Percentiles rank a stretch among this genome's conserved stretches.
These are phyloP conservation scores for Amniculicola lignicola DNA, from an alignment of 495 filamentous ascomycete species.

Conservation along the genomic window DNA sequence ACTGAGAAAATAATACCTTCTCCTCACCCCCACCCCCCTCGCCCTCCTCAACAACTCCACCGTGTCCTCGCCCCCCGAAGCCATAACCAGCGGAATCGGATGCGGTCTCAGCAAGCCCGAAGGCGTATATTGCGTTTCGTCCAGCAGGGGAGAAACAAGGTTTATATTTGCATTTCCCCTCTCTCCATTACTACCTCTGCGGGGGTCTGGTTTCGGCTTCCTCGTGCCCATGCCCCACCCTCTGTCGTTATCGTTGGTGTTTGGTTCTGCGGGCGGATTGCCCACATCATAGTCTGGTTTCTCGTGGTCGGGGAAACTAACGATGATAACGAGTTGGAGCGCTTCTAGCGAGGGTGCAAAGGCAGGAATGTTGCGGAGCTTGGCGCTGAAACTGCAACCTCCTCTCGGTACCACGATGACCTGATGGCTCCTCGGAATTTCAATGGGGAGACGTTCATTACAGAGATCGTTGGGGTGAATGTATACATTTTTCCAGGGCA, in stretches of 20 bases:
- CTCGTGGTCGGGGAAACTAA: slow-evolving; percentile 58
- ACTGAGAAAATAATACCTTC: slow-evolving; percentile 76
- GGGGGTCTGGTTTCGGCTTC: background rate
- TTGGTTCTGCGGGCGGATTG: background rate
- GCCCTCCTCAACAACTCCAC: slow-evolving; percentile 61
- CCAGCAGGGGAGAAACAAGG: slow-evolving; percentile 70
- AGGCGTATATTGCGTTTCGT: slow-evolving; percentile 68
- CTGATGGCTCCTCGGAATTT: slow-evolving; percentile 63
- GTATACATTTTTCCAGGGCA: slow-evolving; percentile 69
- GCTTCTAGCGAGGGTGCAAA: slow-evolving; percentile 56
- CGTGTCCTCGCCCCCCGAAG: slow-evolving; percentile 68
- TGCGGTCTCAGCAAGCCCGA: slow-evolving; percentile 69
- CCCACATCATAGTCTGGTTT: slow-evolving; percentile 38
- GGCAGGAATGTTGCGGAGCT: slow-evolving; percentile 77
- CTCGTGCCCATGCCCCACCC: background rate
- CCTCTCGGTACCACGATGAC: slow-evolving; percentile 82
- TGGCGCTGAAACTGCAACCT: slow-evolving; percentile 77
- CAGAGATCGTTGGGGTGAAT: slow-evolving; percentile 66
- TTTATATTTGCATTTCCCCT: background rate
- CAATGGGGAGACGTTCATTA: slow-evolving; percentile 56
- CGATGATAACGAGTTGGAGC: slow-evolving; percentile 77
- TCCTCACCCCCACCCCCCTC: slow-evolving; percentile 64
- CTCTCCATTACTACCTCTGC: too few relatives aligned
- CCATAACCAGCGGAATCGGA: slow-evolving; percentile 80
- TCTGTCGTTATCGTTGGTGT: slow-evolving; percentile 10